phyloP scores from a whole-genome alignment of 1,284 basidiomycete genomes.

The Vanrija sp. region DNA sequence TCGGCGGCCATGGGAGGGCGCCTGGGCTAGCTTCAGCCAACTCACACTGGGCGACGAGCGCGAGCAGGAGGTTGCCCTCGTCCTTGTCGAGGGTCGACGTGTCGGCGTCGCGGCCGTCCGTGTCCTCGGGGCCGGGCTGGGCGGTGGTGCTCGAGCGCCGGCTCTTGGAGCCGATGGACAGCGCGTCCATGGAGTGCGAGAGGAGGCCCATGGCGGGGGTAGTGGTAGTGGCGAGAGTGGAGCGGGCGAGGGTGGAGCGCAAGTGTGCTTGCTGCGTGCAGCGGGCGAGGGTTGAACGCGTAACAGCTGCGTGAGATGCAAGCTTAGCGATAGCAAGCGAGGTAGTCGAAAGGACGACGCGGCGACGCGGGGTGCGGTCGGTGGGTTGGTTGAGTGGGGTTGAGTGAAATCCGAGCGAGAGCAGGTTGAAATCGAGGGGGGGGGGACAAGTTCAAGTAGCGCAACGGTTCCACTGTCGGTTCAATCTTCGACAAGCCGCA shows the following conservation, averaged over 20 bases:
- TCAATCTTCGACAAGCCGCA: no score
- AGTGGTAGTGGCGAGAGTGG: not conserved
- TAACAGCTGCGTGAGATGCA: no score
- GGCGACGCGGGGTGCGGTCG: not conserved
- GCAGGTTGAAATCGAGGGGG: no score
- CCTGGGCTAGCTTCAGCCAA: slow-evolving; percentile 1
- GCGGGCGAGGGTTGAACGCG: no score
- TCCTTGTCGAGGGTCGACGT: slow-evolving; percentile 48
- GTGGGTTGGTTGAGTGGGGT: not conserved
- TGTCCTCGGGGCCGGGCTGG: slow-evolving; percentile 12
- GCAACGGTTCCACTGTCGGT: no score
- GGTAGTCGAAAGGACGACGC: not conserved
- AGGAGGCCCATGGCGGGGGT: slow-evolving; percentile 29
- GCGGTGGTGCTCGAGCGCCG: slow-evolving; percentile 18
- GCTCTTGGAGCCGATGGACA: slow-evolving; percentile 16
- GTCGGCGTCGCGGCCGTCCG: slow-evolving; percentile 43
- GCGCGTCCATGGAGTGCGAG: slow-evolving; percentile 26
- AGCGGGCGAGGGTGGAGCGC: not conserved
- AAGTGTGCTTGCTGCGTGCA: no score
- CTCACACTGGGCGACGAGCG: slow-evolving; percentile 48
- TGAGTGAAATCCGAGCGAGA: no score
- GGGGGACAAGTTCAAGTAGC: no score
- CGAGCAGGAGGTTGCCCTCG: slow-evolving; percentile 48
- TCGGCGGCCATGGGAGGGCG: not conserved
- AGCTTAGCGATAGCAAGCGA: not conserved